These are phyloP conservation scores for Tephrocybe sp. DNA, from an alignment of 768 basidiomycete species.

Conservation along the genomic window DNA sequence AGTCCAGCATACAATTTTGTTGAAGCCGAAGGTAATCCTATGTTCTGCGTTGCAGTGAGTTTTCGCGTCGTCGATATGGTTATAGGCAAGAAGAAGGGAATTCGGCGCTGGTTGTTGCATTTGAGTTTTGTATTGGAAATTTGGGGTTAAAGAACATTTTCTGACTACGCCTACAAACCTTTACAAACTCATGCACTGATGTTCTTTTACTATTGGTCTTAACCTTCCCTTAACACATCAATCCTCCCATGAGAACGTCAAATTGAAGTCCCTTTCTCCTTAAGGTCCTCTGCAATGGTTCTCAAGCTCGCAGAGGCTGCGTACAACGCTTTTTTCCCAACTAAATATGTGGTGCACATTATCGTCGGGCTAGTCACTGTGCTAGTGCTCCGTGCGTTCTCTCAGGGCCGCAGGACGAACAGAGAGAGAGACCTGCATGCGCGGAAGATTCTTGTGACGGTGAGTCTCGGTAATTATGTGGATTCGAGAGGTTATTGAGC, in stretches of 20 bases:
- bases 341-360: constrained; percentile 57
- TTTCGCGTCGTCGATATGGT: background rate
- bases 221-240: background rate
- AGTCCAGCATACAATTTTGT: constrained; percentile 7
- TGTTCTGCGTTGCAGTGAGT: constrained; percentile 9
- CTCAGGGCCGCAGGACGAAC: constrained; percentile 69
- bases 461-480: constrained; percentile 28
- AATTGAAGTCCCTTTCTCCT: background rate
- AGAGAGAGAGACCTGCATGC: constrained; percentile 78
- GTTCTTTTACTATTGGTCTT: background rate
- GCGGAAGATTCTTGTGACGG: constrained; percentile 70
- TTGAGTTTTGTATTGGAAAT: too few relatives aligned
- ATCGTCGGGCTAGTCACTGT: constrained; percentile 41
- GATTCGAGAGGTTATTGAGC: background rate
- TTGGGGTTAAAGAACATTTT: too few relatives aligned
- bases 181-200: background rate
- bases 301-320: constrained; percentile 45
- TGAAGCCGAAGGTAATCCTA: constrained; percentile 22
- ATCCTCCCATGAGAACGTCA: background rate
- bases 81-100: too few relatives aligned
- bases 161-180: too few relatives aligned
- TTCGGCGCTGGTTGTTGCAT: too few relatives aligned
- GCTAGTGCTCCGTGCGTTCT: constrained; percentile 54
- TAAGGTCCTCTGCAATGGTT: constrained; percentile 40
- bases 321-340: constrained; percentile 46